Conservation (phyloP, 2,329 filamentous ascomycete species). For the Xylariaceae sp. region DNA sequence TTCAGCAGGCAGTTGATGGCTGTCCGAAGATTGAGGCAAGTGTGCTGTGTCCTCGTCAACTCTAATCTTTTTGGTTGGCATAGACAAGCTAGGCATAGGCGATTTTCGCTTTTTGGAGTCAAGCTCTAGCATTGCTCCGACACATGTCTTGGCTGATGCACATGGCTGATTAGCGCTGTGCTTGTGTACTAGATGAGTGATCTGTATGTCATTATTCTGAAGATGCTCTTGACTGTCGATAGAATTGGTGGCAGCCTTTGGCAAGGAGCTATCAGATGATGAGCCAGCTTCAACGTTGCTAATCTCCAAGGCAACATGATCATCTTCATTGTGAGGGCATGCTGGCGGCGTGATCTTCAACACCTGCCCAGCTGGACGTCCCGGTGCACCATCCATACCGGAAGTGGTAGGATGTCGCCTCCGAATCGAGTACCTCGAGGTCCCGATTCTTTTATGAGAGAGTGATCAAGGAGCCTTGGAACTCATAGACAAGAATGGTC, state of each 20-base stretch:
- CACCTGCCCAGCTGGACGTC: neutral
- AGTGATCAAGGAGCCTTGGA: neutral
- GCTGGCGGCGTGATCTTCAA: neutral
- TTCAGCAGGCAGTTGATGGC: constrained; percentile 45
- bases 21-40: constrained; percentile 13
- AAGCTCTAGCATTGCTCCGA: neutral
- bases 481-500: neutral
- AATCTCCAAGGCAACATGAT: constrained; percentile 18
- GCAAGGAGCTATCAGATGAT: constrained; percentile 16
- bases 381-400: constrained; percentile 1
- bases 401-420: neutral
- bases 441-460: neutral
- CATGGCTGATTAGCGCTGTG: constrained; percentile 5
- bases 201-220: neutral
- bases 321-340: constrained; percentile 13
- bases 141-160: constrained; percentile 1
- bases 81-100: neutral
- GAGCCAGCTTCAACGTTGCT: constrained; percentile 14
- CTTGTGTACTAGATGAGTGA: constrained; percentile 7
- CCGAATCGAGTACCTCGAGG: neutral
- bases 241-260: constrained; percentile 12
- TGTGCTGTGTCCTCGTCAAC: constrained; percentile 9
- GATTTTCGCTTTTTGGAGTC: constrained; percentile 23
- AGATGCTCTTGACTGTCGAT: neutral
- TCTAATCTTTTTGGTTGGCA: constrained; percentile 25